phyloP scores from a whole-genome alignment of 2,329 filamentous ascomycete species.

The Fusarium compactum region DNA sequence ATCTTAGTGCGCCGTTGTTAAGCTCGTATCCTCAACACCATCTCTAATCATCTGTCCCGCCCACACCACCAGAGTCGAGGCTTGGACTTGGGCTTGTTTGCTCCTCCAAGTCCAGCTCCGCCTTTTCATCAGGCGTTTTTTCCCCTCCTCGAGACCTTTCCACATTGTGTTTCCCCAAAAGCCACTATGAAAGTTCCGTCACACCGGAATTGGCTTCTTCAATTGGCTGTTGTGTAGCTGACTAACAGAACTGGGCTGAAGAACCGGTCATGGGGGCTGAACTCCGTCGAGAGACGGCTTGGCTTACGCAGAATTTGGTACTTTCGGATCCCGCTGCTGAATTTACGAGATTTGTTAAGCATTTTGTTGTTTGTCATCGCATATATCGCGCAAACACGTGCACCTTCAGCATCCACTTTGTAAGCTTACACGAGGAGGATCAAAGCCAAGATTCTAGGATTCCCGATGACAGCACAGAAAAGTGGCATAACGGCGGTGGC shows the following conservation, averaged over 20 bases:
- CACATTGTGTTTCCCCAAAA: background rate
- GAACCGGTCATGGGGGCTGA: background rate
- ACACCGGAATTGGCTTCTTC: background rate
- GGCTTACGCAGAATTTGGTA: background rate
- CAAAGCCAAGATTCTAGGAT: background rate
- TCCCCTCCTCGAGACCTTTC: background rate
- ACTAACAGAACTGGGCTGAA: background rate
- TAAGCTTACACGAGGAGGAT: constrained; percentile 29
- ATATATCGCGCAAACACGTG: background rate
- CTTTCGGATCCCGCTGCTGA: background rate
- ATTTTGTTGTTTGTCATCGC: background rate
- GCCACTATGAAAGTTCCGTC: background rate
- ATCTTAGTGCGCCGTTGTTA: too few species aligned
- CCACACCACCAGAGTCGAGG: background rate
- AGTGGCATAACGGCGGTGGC: constrained; percentile 11
- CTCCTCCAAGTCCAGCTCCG: background rate
- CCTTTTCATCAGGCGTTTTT: background rate
- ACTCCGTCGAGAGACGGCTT: background rate
- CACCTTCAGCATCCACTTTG: background rate
- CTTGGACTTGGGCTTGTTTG: background rate
- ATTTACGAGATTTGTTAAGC: background rate
- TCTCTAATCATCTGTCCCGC: background rate
- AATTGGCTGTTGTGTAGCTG: background rate
- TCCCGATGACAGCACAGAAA: constrained; percentile 1
- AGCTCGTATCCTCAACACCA: background rate